Percentiles rank a stretch among this genome's conserved stretches.
phyloP scores from a whole-genome alignment of 441 rosid species.

The Erysimum cheiri region DNA sequence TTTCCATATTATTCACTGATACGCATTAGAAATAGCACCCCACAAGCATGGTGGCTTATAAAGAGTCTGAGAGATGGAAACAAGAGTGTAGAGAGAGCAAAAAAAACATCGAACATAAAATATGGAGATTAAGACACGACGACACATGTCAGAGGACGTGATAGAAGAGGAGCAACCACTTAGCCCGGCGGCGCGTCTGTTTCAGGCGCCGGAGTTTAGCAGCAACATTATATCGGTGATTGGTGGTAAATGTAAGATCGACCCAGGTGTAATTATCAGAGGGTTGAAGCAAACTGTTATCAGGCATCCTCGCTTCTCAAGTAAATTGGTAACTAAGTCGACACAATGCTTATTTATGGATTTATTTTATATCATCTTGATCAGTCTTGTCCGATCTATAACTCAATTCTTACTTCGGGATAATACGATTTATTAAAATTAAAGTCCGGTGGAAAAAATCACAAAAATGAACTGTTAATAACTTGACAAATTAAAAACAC shows the following conservation, averaged over 20 bases:
- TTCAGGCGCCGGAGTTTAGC: conserved; percentile 59
- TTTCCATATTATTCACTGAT: background rate
- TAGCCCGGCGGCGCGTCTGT: conserved; percentile 68
- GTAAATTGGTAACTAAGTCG: conserved; percentile 53
- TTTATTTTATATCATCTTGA: no score
- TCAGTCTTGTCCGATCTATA: no score
- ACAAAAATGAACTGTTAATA: no score
- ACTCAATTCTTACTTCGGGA: no score
- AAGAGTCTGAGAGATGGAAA: background rate
- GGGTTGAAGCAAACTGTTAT: conserved; percentile 53
- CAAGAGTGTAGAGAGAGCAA: background rate
- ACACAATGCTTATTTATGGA: background rate
- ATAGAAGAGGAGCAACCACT: conserved; percentile 38
- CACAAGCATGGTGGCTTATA: background rate
- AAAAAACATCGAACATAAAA: background rate
- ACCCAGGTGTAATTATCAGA: conserved; percentile 46
- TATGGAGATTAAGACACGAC: conserved; percentile 31
- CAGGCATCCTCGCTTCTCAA: conserved; percentile 75
- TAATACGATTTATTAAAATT: no score
- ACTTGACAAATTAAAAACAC: no score
- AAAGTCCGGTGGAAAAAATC: no score
- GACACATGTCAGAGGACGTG: conserved; percentile 1
- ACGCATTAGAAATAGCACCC: background rate
- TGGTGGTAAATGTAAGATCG: conserved; percentile 52
- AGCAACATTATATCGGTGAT: conserved; percentile 57